Conservation (phyloP, 371 early-diverging fungal species). For the Mucor saturninus region DNA sequence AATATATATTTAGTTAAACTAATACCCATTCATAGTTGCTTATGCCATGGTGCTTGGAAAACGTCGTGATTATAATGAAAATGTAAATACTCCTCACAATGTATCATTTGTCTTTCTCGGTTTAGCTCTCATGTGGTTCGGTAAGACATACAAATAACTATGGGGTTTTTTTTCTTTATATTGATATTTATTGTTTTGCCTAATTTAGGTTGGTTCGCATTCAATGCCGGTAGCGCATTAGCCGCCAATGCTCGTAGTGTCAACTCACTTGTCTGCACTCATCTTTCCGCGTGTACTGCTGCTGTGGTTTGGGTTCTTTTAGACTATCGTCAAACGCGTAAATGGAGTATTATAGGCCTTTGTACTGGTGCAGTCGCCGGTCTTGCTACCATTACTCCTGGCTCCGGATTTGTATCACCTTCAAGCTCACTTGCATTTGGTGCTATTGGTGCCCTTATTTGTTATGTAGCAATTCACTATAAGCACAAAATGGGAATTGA, state of each 20-base stretch:
- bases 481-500: slow-evolving; percentile 74
- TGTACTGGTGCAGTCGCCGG: slow-evolving; percentile 89
- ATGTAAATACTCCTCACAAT: slow-evolving; percentile 76
- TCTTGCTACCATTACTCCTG: slow-evolving; percentile 83
- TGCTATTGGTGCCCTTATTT: slow-evolving; percentile 59
- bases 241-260: slow-evolving; percentile 77
- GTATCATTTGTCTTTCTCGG: slow-evolving; percentile 84
- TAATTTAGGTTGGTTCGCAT: slow-evolving; percentile 39
- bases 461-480: slow-evolving; percentile 66
- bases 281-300: slow-evolving; percentile 72
- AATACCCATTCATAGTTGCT: slow-evolving; percentile 55
- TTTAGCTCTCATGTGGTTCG: slow-evolving; percentile 82
- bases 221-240: slow-evolving; percentile 60
- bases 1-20: background rate
- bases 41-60: slow-evolving; percentile 81
- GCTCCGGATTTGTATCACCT: slow-evolving; percentile 73
- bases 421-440: slow-evolving; percentile 77
- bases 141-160: slow-evolving; percentile 45
- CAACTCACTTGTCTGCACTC: slow-evolving; percentile 75
- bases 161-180: background rate
- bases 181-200: background rate
- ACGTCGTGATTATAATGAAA: slow-evolving; percentile 67
- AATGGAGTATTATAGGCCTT: slow-evolving; percentile 79
- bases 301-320: slow-evolving; percentile 76
- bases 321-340: slow-evolving; percentile 68